Evolutionary conservation across 306 rosid species (phyloP).

Genomic region (Acacia confusa): DNA sequence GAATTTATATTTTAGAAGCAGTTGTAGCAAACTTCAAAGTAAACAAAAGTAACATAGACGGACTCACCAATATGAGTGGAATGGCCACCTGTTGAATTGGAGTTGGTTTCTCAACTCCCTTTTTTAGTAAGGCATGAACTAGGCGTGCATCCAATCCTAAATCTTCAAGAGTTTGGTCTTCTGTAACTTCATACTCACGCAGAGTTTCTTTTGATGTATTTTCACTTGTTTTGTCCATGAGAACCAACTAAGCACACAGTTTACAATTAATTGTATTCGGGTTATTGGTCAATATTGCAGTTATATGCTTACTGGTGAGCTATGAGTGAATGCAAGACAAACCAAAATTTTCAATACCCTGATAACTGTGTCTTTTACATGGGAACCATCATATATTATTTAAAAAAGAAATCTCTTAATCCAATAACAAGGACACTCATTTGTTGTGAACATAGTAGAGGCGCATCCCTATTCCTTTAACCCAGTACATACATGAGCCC

Average conservation of each 20-base stretch:
- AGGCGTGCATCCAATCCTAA: slow-evolving; percentile 65
- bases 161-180: slow-evolving; percentile 55
- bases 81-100: slow-evolving; percentile 86
- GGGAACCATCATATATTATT: background rate
- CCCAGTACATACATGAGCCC: no score
- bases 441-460: no score
- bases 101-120: slow-evolving; percentile 58
- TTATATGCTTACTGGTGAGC: background rate
- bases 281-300: background rate
- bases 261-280: background rate
- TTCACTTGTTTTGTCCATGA: slow-evolving; percentile 37
- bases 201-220: slow-evolving; percentile 31
- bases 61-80: slow-evolving; percentile 60
- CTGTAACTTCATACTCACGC: slow-evolving; percentile 26
- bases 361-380: background rate
- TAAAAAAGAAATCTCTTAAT: background rate
- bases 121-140: slow-evolving; percentile 60
- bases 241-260: background rate
- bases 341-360: background rate
- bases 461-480: no score
- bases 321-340: background rate
- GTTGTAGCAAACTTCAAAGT: background rate
- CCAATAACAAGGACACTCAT: no score
- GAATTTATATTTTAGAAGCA: background rate
- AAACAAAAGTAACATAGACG: background rate